Evolutionary conservation across 257 asterid genomes (phyloP).

Genomic region (Salvia rosmarinus): DNA sequence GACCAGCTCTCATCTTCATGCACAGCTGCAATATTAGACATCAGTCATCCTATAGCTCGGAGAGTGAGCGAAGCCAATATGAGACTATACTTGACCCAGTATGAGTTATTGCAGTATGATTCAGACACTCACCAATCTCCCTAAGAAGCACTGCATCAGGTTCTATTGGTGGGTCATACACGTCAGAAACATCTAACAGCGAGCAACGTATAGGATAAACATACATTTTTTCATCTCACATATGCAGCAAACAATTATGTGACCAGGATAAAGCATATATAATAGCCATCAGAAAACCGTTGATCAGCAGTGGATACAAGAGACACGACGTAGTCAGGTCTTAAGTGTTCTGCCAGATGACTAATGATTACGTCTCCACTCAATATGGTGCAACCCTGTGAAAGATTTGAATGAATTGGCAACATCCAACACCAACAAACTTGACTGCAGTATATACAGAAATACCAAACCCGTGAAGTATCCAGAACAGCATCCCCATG

Average conservation of each 20-base stretch:
- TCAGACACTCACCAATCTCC: constrained; percentile 69
- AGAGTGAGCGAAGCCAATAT: not conserved
- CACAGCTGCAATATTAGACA: constrained; percentile 59
- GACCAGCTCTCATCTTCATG: constrained; percentile 92
- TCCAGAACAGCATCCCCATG: constrained; percentile 99
- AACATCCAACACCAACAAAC: constrained; percentile 27
- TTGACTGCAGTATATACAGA: constrained; percentile 24
- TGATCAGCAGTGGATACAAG: constrained; percentile 69
- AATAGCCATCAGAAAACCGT: constrained; percentile 2
- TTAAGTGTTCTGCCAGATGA: constrained; percentile 77
- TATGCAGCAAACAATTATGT: constrained; percentile 1
- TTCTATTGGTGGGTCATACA: constrained; percentile 88
- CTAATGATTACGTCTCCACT: constrained; percentile 95
- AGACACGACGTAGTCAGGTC: constrained; percentile 81
- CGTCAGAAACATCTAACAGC: constrained; percentile 72
- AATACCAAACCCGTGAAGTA: constrained; percentile 68
- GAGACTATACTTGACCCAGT: constrained; percentile 4
- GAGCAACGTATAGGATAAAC: constrained; percentile 50
- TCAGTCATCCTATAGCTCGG: constrained; percentile 23
- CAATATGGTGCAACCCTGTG: constrained; percentile 92
- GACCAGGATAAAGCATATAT: constrained; percentile 21
- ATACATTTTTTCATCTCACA: constrained; percentile 15
- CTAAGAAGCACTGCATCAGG: constrained; percentile 73
- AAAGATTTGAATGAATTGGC: constrained; percentile 29
- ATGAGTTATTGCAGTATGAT: not conserved